Conservation (phyloP, 306 rosid species). For the Cicer cuneatum region DNA sequence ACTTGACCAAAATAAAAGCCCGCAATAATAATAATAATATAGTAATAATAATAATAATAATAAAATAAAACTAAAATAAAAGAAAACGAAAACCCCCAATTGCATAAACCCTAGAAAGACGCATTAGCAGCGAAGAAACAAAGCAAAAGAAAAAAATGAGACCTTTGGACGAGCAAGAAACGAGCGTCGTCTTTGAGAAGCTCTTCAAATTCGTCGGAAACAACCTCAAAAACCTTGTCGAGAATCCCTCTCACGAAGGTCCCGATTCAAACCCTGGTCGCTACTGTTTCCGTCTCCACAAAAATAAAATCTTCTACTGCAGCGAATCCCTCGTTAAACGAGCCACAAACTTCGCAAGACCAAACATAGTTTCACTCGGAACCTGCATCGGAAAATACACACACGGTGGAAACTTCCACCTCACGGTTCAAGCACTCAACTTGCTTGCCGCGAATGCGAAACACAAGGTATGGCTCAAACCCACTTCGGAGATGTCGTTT, state of each 20-base stretch:
- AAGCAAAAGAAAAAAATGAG: constrained; percentile 59
- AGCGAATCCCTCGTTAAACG: constrained; percentile 85
- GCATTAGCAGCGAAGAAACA: not conserved
- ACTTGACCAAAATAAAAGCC: too few species aligned
- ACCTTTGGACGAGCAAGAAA: constrained; percentile 80
- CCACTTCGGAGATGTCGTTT: constrained; percentile 85
- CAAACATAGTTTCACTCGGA: constrained; percentile 69
- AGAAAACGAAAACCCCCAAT: constrained; percentile 33
- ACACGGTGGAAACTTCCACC: constrained; percentile 84
- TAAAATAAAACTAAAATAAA: not conserved
- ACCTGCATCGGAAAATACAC: constrained; percentile 91
- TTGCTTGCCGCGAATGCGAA: constrained; percentile 75
- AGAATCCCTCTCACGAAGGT: constrained; percentile 91
- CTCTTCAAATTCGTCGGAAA: constrained; percentile 86
- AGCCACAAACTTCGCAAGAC: constrained; percentile 79
- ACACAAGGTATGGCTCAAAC: constrained; percentile 95
- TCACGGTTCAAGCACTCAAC: constrained; percentile 70
- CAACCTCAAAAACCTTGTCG: constrained; percentile 84
- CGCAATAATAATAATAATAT: too few species aligned
- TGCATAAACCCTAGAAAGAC: constrained; percentile 21
- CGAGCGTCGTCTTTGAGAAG: constrained; percentile 80
- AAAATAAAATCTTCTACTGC: constrained; percentile 77
- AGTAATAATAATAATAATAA: too few species aligned
- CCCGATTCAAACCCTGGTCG: constrained; percentile 73
- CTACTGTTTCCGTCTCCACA: constrained; percentile 89